Base-by-base conservation (phyloP, 257 asterid genomes). In the Agastache rugosa region DNA sequence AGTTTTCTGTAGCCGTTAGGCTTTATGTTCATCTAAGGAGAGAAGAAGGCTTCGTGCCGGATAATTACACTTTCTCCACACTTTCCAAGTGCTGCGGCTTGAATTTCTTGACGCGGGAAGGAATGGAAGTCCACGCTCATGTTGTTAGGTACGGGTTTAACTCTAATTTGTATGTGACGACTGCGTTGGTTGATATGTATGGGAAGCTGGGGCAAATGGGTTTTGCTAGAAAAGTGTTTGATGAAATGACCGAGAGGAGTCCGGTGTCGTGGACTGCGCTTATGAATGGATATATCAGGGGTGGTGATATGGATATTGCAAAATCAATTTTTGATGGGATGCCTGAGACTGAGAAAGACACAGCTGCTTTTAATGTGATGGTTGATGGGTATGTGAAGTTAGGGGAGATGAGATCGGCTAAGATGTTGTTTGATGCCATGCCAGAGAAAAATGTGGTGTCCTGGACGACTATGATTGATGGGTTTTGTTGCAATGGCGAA, bases 391-490 rank as follows among this genome's bases (percentile, higher is more conserved):
- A 81, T 42, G 90, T 90, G 72, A 94, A 90, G 89, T 55, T 66
- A 56, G 96, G 92, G 66, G 80, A 86, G 73, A 87, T 92, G 93
- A 77, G 72, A 54, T 48, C 65, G 20, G 99, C 94, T 14, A 83
- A 81, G 86, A 71, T 61, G 67, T 69, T 94, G 78, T 90, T 94
- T 69, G 91, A 84, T 50, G 85, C 74, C 20, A 84, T 83, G 85
- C 90, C 84, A 0, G 92, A 85, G 79, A 94, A 84, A 82, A 89
- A 80, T 79, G 97, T 92, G 81, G 93, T 94, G 61, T 85, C 98
- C 67, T 94, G 97, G 96, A 94, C 98, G 63, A 81, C 87, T 72
- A 85, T 94, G 97, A 87, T 94, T 55, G 96, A 87, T 77, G 99
- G 98, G 37, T 87, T 87, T 63, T 90, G 99, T 62, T 72, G 82